A percentile compares a stretch with the other conserved stretches of the same genome.
phyloP scores from a whole-genome alignment of 2,329 filamentous ascomycete species.

The Monilinia vaccinii-corymbosi region DNA sequence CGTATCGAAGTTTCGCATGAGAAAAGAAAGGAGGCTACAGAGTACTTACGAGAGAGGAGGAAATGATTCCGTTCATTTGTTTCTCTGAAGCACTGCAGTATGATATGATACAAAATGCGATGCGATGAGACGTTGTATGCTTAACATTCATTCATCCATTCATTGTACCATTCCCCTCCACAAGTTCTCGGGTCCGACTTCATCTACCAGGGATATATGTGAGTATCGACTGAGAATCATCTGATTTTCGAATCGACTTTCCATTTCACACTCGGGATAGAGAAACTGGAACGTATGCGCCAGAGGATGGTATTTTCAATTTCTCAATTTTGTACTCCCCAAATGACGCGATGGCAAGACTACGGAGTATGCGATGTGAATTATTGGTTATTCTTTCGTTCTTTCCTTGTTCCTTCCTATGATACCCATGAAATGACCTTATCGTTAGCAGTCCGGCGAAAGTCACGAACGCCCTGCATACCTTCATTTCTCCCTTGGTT shows the following conservation, averaged over 20 bases:
- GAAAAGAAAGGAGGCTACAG: background rate
- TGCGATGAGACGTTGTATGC: background rate
- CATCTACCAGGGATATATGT: background rate
- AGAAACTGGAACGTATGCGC: background rate
- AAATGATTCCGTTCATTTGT: background rate
- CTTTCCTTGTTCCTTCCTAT: background rate
- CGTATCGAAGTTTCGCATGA: background rate
- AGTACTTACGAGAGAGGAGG: background rate
- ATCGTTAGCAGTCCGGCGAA: background rate
- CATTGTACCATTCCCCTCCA: background rate
- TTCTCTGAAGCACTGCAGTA: background rate
- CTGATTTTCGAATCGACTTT: background rate
- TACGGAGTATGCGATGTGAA: background rate
- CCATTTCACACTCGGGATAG: background rate
- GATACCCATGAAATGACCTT: background rate
- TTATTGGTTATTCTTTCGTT: background rate
- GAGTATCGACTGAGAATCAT: constrained; percentile 1
- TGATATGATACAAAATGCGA: background rate
- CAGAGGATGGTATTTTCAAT: background rate
- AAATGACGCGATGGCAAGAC: background rate
- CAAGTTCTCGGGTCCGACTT: background rate
- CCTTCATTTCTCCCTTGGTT: background rate
- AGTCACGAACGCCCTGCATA: background rate
- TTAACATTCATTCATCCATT: background rate
- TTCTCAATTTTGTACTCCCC: background rate